These are phyloP conservation scores for Halteria grandinella DNA, from an alignment of 73 alveolate genomes.

Conservation along the genomic window DNA sequence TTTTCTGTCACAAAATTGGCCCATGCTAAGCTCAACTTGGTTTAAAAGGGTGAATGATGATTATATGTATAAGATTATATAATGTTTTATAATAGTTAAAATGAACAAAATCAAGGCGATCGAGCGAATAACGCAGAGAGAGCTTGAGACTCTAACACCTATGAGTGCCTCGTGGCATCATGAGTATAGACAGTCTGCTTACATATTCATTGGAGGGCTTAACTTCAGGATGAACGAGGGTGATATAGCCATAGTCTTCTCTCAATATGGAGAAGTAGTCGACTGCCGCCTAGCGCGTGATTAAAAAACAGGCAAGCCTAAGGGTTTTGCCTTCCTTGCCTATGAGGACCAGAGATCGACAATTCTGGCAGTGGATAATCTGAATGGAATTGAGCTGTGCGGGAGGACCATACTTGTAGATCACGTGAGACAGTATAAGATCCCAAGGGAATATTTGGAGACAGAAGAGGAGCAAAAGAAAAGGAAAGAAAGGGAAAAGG, in stretches of 20 bases:
- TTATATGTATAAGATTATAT: too few species aligned
- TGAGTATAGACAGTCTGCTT: constrained; percentile 79
- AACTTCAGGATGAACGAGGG: constrained; percentile 96
- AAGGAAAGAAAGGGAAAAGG: constrained; percentile 8
- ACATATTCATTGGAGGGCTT: constrained; percentile 81
- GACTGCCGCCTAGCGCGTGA: constrained; percentile 95
- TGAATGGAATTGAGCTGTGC: constrained; percentile 91
- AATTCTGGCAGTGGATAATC: constrained; percentile 96
- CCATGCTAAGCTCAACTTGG: neutral
- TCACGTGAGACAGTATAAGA: constrained; percentile 89
- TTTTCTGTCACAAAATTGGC: neutral
- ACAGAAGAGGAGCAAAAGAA: constrained; percentile 71
- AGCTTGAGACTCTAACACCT: constrained; percentile 65
- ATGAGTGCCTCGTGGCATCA: constrained; percentile 85
- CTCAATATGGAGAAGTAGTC: constrained; percentile 94
- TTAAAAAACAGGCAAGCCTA: constrained; percentile 91
- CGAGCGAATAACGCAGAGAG: constrained; percentile 75
- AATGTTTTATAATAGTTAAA: constrained; percentile 1
- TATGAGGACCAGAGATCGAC: constrained; percentile 97
- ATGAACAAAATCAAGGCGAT: constrained; percentile 69
- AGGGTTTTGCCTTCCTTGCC: constrained; percentile 95
- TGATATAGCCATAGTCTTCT: constrained; percentile 94
- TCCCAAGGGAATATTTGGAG: constrained; percentile 91
- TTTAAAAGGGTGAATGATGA: neutral
- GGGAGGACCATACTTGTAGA: constrained; percentile 91